These are phyloP conservation scores for Mangifera indica DNA, from an alignment of 345 rosid genomes.

Conservation along the genomic window DNA sequence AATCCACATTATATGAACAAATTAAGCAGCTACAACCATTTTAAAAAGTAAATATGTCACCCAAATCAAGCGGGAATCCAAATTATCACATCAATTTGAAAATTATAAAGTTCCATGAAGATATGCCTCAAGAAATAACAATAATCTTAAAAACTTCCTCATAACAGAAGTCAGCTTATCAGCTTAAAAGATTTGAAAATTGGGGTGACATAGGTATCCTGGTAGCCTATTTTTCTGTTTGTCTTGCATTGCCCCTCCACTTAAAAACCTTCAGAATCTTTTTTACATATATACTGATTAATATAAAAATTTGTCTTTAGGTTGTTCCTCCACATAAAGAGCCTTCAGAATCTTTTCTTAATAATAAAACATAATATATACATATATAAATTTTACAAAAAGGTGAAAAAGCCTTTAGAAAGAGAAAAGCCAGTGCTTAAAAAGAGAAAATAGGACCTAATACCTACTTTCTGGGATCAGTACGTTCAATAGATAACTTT, in stretches of 20 bases:
- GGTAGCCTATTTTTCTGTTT: background rate
- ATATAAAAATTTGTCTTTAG: too few species aligned
- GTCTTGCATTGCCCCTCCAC: too few species aligned
- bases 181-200: background rate
- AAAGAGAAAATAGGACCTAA: slow-evolving; percentile 6
- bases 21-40: background rate
- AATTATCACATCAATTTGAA: background rate
- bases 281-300: too few species aligned
- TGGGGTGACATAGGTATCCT: background rate
- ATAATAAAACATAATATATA: too few species aligned
- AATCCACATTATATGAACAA: background rate
- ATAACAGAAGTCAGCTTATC: background rate
- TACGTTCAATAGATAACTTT: slow-evolving; percentile 80
- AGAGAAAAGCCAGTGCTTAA: background rate
- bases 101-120: background rate
- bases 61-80: background rate
- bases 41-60: background rate
- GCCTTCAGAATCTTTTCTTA: too few species aligned
- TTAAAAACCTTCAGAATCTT: too few species aligned
- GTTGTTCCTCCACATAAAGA: too few species aligned
- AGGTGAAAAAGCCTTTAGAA: background rate
- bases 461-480: slow-evolving; percentile 84
- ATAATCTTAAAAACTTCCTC: background rate
- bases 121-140: background rate
- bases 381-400: background rate